Evolutionary conservation across 2,329 filamentous ascomycete genomes (phyloP).

Genomic region (Magnaporthiopsis rhizophila): DNA sequence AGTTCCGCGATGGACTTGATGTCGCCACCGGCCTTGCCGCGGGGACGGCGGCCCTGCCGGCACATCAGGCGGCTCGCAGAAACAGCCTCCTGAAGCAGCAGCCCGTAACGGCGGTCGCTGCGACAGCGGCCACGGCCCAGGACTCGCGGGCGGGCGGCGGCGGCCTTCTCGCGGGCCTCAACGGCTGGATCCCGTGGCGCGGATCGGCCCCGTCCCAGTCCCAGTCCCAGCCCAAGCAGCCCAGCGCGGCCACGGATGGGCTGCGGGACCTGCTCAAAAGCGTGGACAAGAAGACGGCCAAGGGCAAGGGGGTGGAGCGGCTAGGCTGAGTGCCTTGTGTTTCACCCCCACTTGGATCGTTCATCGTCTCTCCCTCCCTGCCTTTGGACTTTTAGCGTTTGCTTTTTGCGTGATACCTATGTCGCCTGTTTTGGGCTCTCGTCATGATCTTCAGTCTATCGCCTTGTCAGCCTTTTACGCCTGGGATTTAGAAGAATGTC

Average conservation of each 20-base stretch:
- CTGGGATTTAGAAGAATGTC: neutral
- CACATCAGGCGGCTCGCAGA: neutral
- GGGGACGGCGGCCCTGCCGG: neutral
- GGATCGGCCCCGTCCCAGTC: constrained; percentile 12
- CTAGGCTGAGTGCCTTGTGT: neutral
- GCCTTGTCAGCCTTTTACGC: neutral
- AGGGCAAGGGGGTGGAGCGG: constrained; percentile 18
- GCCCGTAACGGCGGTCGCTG: neutral
- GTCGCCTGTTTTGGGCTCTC: neutral
- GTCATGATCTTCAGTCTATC: neutral
- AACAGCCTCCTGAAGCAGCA: neutral
- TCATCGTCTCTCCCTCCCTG: too few species aligned
- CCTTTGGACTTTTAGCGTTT: neutral
- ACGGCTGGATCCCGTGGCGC: constrained; percentile 40
- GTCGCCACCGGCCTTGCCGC: neutral
- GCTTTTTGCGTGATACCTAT: neutral
- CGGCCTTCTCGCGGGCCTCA: constrained; percentile 29
- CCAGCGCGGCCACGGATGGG: constrained; percentile 47
- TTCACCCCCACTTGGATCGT: neutral
- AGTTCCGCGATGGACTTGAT: neutral
- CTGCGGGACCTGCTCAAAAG: constrained; percentile 43
- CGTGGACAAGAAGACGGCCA: constrained; percentile 18
- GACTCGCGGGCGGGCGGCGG: neutral
- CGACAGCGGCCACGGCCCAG: neutral
- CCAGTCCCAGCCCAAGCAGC: constrained; percentile 2